phyloP scores from a whole-genome alignment of 495 filamentous ascomycete species.

The Pseudoneurospora amorphoporcata region DNA sequence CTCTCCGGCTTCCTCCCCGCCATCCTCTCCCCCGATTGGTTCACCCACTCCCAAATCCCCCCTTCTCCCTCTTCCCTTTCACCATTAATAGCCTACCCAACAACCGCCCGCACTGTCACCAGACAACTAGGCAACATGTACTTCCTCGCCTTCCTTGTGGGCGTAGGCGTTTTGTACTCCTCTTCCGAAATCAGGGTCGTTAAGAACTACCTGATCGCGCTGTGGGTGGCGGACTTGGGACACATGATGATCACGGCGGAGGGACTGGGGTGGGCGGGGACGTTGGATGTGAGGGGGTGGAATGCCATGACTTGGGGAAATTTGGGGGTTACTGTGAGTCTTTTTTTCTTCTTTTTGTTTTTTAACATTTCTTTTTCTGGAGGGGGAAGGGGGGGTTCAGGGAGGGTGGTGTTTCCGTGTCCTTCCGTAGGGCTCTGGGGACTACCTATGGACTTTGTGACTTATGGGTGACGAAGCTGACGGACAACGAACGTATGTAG shows the following conservation, averaged over 20 bases:
- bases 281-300: conserved; percentile 49
- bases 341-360: neutral
- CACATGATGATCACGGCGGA: conserved; percentile 55
- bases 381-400: neutral
- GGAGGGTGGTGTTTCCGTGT: neutral
- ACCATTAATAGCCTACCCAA: conserved; percentile 16
- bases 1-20: conserved; percentile 47
- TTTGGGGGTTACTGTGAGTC: conserved; percentile 49
- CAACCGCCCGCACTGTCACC: conserved; percentile 20
- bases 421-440: too few species aligned
- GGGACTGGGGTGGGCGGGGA: conserved; percentile 44
- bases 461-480: neutral
- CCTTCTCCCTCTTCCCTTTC: conserved; percentile 14
- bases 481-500: conserved; percentile 5
- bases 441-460: too few species aligned
- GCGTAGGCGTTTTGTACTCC: conserved; percentile 47
- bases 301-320: conserved; percentile 67
- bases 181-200: conserved; percentile 56
- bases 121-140: conserved; percentile 58
- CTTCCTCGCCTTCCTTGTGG: conserved; percentile 52
- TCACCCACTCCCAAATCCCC: conserved; percentile 50
- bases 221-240: conserved; percentile 57
- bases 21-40: conserved; percentile 44
- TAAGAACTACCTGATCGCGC: conserved; percentile 54
- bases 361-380: neutral